Conservation (phyloP, 1,284 basidiomycete genomes). For the Takashimella koratensis region DNA sequence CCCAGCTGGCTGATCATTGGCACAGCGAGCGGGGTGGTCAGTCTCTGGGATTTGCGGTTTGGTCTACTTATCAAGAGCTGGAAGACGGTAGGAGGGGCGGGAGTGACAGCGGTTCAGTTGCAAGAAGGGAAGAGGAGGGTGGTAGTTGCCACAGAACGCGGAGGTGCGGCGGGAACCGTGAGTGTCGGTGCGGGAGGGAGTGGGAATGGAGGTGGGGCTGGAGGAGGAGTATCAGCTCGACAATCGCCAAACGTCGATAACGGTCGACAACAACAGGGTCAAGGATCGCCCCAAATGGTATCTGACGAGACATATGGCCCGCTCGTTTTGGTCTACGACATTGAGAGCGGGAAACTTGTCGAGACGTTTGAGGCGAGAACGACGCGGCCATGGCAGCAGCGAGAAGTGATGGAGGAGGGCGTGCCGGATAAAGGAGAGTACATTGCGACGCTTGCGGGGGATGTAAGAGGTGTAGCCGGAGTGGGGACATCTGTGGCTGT, state of each 20-base stretch:
- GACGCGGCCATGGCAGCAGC: slow-evolving; percentile 17
- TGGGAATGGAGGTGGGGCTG: too few species aligned
- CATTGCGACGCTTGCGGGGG: not conserved
- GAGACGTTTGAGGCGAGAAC: slow-evolving; percentile 40
- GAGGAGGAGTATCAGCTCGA: too few species aligned
- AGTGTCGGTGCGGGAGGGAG: not conserved
- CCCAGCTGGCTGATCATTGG: slow-evolving; percentile 84
- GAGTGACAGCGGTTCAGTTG: slow-evolving; percentile 55
- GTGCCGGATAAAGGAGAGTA: slow-evolving; percentile 4
- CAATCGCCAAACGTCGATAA: too few species aligned
- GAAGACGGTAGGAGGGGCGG: slow-evolving; percentile 60
- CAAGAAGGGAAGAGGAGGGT: slow-evolving; percentile 80
- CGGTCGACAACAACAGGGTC: too few species aligned
- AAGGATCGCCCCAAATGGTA: not conserved
- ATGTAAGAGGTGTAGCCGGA: too few species aligned
- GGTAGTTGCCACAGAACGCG: slow-evolving; percentile 59
- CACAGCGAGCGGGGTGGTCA: slow-evolving; percentile 75
- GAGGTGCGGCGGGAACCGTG: not conserved
- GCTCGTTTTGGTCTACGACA: slow-evolving; percentile 46
- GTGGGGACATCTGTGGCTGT: too few species aligned
- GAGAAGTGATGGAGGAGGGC: slow-evolving; percentile 6
- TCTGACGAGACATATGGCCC: slow-evolving; percentile 7
- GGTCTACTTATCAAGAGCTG: slow-evolving; percentile 83
- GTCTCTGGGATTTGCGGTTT: slow-evolving; percentile 92
- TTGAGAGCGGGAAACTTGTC: slow-evolving; percentile 48